Conservation (phyloP, 257 asterid genomes). For the Handroanthus guayacan region DNA sequence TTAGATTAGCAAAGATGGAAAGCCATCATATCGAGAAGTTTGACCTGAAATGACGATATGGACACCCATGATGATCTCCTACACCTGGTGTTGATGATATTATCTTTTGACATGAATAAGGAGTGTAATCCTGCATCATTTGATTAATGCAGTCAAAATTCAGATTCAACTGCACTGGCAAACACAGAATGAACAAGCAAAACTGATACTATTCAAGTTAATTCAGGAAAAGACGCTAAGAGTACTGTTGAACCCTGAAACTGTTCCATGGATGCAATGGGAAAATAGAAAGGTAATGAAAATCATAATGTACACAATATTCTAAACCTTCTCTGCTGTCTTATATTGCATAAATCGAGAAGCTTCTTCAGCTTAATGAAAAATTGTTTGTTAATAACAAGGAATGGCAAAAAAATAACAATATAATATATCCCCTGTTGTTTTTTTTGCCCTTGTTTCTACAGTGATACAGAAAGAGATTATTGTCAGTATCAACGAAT, state of each 20-base stretch:
- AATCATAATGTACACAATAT: neutral
- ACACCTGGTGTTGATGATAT: conserved; percentile 84
- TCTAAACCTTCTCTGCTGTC: neutral
- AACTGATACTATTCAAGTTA: neutral
- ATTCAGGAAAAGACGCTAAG: conserved; percentile 3
- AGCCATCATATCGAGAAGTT: conserved; percentile 32
- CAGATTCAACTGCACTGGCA: conserved; percentile 7
- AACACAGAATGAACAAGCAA: conserved; percentile 29
- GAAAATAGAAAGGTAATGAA: conserved; percentile 1
- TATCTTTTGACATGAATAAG: conserved; percentile 91
- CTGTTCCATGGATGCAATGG: conserved; percentile 1
- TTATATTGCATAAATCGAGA: conserved; percentile 1
- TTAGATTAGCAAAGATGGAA: conserved; percentile 26
- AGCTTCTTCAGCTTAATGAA: neutral
- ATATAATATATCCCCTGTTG: neutral
- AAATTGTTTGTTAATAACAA: neutral
- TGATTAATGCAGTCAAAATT: conserved; percentile 18
- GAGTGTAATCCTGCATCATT: conserved; percentile 91
- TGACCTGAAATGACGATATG: conserved; percentile 96
- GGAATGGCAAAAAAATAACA: conserved; percentile 1
- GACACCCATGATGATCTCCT: conserved; percentile 99
- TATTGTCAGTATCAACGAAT: neutral
- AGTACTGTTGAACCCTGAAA: conserved; percentile 19
- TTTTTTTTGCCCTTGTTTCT: conserved; percentile 18
- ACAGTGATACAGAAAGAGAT: conserved; percentile 10